Evolutionary conservation across 306 rosid species (phyloP).

Genomic region (Trifolium pratense): DNA sequence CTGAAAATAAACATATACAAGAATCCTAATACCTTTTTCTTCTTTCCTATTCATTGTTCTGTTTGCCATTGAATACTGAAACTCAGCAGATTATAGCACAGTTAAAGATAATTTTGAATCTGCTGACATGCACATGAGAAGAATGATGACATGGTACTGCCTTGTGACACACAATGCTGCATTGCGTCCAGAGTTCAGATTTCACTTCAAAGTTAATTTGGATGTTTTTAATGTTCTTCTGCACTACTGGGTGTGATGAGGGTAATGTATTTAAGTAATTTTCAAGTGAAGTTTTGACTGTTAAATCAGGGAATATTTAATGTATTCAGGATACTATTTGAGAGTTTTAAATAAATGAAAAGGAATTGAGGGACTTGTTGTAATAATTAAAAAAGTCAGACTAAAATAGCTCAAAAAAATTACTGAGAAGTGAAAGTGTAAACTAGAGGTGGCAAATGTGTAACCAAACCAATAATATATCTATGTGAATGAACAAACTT

Average conservation of each 20-base stretch:
- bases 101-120: neutral
- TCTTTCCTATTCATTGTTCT: neutral
- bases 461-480: no score
- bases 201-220: neutral
- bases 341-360: neutral
- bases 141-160: conserved; percentile 5
- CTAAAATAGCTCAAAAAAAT: neutral
- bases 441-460: neutral
- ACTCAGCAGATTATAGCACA: neutral
- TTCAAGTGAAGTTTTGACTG: neutral
- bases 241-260: neutral
- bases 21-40: conserved; percentile 41
- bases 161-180: neutral
- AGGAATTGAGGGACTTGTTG: neutral
- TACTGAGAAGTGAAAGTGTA: neutral
- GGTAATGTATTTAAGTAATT: neutral
- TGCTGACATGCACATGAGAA: conserved; percentile 23
- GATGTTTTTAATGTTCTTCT: neutral
- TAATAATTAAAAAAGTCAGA: neutral
- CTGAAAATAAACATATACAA: conserved; percentile 62
- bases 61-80: conserved; percentile 1
- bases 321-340: neutral
- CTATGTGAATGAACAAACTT: no score
- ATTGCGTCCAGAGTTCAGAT: neutral
- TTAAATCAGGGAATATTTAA: neutral